These are phyloP conservation scores for Paraphoma chrysanthemicola DNA, from an alignment of 2,329 filamentous ascomycete genomes.

Conservation along the genomic window DNA sequence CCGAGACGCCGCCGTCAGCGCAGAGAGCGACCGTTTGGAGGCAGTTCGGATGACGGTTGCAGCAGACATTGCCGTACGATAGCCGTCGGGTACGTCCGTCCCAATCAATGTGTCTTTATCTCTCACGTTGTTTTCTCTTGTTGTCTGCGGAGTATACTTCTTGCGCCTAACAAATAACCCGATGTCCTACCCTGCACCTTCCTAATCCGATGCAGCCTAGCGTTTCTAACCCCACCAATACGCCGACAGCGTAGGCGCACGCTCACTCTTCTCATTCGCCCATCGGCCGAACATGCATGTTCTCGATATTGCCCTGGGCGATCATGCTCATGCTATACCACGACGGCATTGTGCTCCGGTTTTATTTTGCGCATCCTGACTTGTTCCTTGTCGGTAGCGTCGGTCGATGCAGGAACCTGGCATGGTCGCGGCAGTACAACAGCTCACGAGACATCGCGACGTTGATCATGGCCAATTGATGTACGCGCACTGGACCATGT, in stretches of 20 bases:
- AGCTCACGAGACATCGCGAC: not conserved
- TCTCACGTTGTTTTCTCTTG: slow-evolving; percentile 6
- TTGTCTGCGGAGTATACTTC: not conserved
- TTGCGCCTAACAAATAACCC: not conserved
- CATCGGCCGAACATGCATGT: not conserved
- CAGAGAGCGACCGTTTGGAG: slow-evolving; percentile 36
- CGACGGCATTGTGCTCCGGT: slow-evolving; percentile 9
- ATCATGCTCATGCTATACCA: slow-evolving; percentile 8
- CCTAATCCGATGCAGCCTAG: slow-evolving; percentile 22
- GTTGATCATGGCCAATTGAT: slow-evolving; percentile 9
- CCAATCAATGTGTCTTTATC: slow-evolving; percentile 8
- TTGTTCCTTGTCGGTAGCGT: not conserved
- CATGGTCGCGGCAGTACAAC: not conserved
- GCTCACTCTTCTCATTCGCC: slow-evolving; percentile 8
- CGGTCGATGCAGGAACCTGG: slow-evolving; percentile 5
- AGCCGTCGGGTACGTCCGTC: not conserved
- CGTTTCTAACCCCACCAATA: slow-evolving; percentile 16
- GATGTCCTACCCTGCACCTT: slow-evolving; percentile 19
- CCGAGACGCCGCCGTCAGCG: slow-evolving; percentile 34
- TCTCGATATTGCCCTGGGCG: slow-evolving; percentile 3
- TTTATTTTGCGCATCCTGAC: slow-evolving; percentile 2
- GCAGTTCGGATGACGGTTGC: slow-evolving; percentile 27
- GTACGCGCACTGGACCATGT: slow-evolving; percentile 6
- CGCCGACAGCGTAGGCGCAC: slow-evolving; percentile 9
- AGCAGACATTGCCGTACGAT: not conserved